Evolutionary conservation across 75 land plant species (phyloP), one percentile per base, ranked within the genome.

Genomic region (Cunninghamia lanceolata): DNA sequence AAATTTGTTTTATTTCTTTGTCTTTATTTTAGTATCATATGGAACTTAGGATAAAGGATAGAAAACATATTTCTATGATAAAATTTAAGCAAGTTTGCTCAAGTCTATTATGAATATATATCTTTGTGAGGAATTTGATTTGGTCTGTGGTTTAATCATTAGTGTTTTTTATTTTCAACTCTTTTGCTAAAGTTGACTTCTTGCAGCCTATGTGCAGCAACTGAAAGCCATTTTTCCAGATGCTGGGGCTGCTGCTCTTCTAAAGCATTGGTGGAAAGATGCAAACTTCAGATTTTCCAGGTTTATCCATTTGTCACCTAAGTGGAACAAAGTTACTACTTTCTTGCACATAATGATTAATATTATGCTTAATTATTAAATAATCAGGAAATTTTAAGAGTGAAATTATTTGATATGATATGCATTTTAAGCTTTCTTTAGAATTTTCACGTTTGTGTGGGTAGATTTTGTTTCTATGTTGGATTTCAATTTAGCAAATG

Each of bases 151-250:
- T 28, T 42, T 45, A 38, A 34, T 17, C 11, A 45, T 45, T 25
- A 42, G 11, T 80, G 47, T 80, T 45, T 43, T 13, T 40, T 14
- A 21, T 77, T 28, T 80, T 0, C 50, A 3, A n/a, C 11, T 80
- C 34, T 80, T 80, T 10, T 77, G 83, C 16, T 77, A 83, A 86
- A 59, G 54, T 85, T 77, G 87, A 82, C 87, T 82, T 88, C 34
- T 80, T 86, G 89, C 89, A 86, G 79, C 89, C 73, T 34, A 21
- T 89, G 86, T 85, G 59, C 87, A 98, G 99, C 93, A 87, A 84
- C 83, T 98, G 28, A 98, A 93, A 91, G 99, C 99, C 68, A 89
- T 98, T 45, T 98, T 96, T 91, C 97, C 99, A 74, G 99, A 98
- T 92, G 95, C 98, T 90, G 99, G 99, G 46, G 95, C 96, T 75